phyloP scores from a whole-genome alignment of 2,329 filamentous ascomycete species.

The Lomentospora prolificans region DNA sequence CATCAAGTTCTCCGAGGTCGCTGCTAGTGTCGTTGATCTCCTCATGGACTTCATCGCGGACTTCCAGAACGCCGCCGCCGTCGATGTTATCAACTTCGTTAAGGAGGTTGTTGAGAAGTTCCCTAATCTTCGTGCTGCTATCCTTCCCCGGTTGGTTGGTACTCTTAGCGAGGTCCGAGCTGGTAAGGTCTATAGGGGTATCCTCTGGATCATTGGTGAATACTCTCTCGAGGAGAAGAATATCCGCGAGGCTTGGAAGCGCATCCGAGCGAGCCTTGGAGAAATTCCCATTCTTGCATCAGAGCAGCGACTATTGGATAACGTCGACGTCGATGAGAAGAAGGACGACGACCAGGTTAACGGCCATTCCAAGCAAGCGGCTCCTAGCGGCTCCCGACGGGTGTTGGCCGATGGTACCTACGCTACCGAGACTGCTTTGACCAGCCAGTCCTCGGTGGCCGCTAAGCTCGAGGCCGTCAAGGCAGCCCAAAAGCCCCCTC shows the following conservation, averaged over 20 bases:
- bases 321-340: slow-evolving; percentile 61
- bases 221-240: slow-evolving; percentile 91
- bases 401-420: slow-evolving; percentile 96
- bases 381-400: slow-evolving; percentile 76
- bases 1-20: slow-evolving; percentile 98
- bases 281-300: slow-evolving; percentile 96
- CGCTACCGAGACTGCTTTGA: slow-evolving; percentile 90
- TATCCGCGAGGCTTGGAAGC: slow-evolving; percentile 93
- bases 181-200: slow-evolving; percentile 93
- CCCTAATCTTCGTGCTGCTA: slow-evolving; percentile 75
- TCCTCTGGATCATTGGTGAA: slow-evolving; percentile 95
- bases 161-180: slow-evolving; percentile 89
- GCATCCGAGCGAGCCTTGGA: slow-evolving; percentile 83
- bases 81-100: slow-evolving; percentile 96
- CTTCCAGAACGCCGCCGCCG: slow-evolving; percentile 92
- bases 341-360: slow-evolving; percentile 56
- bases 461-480: slow-evolving; percentile 94
- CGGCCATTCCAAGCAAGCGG: slow-evolving; percentile 63
- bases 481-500: slow-evolving; percentile 88
- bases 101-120: slow-evolving; percentile 99
- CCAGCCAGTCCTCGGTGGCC: slow-evolving; percentile 79
- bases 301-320: slow-evolving; percentile 83
- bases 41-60: slow-evolving; percentile 99
- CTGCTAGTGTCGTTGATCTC: slow-evolving; percentile 88
- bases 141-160: slow-evolving; percentile 78